Percentiles rank a stretch among this genome's conserved stretches.
phyloP scores from a whole-genome alignment of 78 protist genomes.

The Dictyostelium intermedium region DNA sequence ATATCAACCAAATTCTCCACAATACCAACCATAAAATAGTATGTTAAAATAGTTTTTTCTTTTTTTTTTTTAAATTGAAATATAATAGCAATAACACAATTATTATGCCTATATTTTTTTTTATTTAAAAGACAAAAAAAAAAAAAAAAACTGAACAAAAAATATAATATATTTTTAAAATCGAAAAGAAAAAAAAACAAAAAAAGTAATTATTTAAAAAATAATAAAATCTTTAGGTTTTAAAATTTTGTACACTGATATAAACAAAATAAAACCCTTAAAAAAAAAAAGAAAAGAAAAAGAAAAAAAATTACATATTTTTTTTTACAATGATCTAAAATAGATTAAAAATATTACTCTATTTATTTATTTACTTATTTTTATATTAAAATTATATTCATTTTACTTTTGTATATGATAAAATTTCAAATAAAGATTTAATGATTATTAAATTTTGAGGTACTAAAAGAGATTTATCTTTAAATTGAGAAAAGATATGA shows the following conservation, averaged over 20 bases:
- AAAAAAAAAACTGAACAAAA: background rate
- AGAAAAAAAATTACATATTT: background rate
- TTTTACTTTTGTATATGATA: background rate
- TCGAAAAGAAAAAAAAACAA: background rate
- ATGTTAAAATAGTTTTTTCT: background rate
- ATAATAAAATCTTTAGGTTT: background rate
- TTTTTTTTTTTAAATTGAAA: background rate
- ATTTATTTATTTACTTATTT: background rate
- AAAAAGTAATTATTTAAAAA: background rate
- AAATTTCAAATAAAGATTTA: background rate
- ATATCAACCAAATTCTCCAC: constrained; percentile 13
- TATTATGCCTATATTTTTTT: too few relatives aligned
- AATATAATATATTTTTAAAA: background rate
- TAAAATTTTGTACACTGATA: background rate
- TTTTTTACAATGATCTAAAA: too few relatives aligned
- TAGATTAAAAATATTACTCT: too few relatives aligned
- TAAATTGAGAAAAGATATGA: background rate
- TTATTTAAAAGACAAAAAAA: background rate
- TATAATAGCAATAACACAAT: too few relatives aligned
- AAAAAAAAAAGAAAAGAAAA: background rate
- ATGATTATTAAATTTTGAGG: background rate
- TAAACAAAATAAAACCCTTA: background rate
- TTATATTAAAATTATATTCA: background rate
- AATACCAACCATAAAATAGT: constrained; percentile 29
- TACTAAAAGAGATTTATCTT: background rate